Evolutionary conservation across 1,139 yeast genomes (phyloP), one percentile per base, ranked within the genome.

Genomic region (Torulaspora pretoriensis): DNA sequence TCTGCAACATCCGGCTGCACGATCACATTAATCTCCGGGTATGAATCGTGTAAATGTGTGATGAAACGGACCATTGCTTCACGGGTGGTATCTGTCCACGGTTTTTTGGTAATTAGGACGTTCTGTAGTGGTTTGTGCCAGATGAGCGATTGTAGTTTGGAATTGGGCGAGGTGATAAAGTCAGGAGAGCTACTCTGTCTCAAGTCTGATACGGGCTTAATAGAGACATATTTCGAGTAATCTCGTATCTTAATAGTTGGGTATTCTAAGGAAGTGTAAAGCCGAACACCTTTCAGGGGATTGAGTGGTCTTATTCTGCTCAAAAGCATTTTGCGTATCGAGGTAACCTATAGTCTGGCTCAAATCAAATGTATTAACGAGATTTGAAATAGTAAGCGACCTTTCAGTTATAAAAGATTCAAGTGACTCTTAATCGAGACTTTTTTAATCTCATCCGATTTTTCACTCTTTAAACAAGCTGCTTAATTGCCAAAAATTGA

Each of bases 81-180:
- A 10, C 83, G 72, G 1, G 87, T 95, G 8, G 70, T 68, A 2
- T 69, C 64, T 45, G 86, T 78, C 83, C 88, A 80, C 1, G 96
- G 96, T 62, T 90, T 90, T 64, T 88, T 89, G 34, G 87, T 86
- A 32, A 90, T 72, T 48, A 83, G 76, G 8, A 90, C 77, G 61
- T 90, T 90, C 49, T 78, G 75, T 10, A 87, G 76, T 1, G 80
- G 80, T 8, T 61, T 57, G 7, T 65, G 65, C 80, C 80, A 80
- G 19, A 72, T 65, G 33, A 80, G 56, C 34, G 74, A 71, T 53
- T 72, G 74, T 23, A 77, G 64, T 52, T 76, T 75, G 25, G 78
- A 71, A 43, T 72, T 72, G 2, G 77, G 70, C 9, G 73, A 64
- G 6, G 68, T 60, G 31, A 72, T 68, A 52, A 68, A 73, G 35